These are phyloP conservation scores for Colletotrichum caudatum DNA, from an alignment of 2,329 filamentous ascomycete genomes.

Conservation along the genomic window DNA sequence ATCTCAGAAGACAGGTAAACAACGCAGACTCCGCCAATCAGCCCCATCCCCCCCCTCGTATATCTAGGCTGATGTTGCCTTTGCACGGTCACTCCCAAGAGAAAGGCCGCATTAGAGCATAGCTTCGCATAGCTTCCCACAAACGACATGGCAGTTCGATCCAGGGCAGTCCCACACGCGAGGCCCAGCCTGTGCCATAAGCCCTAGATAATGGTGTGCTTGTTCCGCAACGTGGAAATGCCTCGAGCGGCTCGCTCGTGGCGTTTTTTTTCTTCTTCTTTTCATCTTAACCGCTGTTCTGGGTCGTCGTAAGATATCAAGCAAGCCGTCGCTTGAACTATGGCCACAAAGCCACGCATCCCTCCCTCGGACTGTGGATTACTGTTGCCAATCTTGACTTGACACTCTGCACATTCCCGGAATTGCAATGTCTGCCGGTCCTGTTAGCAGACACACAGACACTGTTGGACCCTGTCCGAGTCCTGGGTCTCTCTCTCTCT, in stretches of 20 bases:
- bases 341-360: constrained; percentile 1
- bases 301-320: constrained; percentile 7
- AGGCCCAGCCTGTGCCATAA: neutral
- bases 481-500: neutral
- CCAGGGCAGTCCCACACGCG: neutral
- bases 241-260: constrained; percentile 30
- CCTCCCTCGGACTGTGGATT: neutral
- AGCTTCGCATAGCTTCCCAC: neutral
- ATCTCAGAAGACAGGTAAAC: neutral
- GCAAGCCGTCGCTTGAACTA: neutral
- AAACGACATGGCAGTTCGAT: neutral
- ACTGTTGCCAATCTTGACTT: neutral
- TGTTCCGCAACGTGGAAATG: constrained; percentile 12
- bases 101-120: neutral
- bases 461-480: neutral
- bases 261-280: constrained; percentile 17
- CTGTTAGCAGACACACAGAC: neutral
- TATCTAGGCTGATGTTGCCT: neutral
- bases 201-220: neutral
- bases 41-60: neutral
- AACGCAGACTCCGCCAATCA: constrained; percentile 7
- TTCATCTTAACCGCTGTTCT: constrained; percentile 18
- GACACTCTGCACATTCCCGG: neutral
- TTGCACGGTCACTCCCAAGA: neutral
- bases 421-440: neutral